A percentile compares a stretch with the other conserved stretches of the same genome.
Conservation (phyloP, 257 asterid species). For the Mentha longifolia region DNA sequence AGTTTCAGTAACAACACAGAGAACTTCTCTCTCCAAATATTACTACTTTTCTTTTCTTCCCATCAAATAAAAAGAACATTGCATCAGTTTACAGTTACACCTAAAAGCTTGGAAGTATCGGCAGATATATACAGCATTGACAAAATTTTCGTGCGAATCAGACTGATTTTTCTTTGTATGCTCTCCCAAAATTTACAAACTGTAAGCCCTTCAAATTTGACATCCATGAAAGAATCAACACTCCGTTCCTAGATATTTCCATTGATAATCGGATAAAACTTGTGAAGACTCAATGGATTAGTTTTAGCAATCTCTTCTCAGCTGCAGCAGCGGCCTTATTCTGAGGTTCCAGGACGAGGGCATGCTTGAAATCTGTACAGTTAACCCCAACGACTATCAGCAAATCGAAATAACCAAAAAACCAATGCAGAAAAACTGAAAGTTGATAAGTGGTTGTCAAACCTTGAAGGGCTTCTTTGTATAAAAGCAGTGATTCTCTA, state of each 20-base stretch:
- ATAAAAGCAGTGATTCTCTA: slow-evolving; percentile 31
- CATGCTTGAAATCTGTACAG: slow-evolving; percentile 83
- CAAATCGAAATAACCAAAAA: background rate
- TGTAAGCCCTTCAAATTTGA: background rate
- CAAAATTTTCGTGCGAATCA: background rate
- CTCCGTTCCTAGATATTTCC: background rate
- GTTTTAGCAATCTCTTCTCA: slow-evolving; percentile 77
- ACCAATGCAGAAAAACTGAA: background rate
- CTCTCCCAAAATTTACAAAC: background rate
- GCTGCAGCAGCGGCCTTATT: slow-evolving; percentile 72
- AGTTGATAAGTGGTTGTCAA: slow-evolving; percentile 14
- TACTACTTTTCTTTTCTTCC: no score
- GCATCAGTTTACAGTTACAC: background rate
- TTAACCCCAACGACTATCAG: background rate
- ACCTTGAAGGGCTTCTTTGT: slow-evolving; percentile 36
- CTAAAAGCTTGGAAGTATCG: background rate
- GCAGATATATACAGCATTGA: background rate
- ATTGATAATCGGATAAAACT: slow-evolving; percentile 3
- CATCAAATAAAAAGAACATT: no score
- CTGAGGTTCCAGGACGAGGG: slow-evolving; percentile 93
- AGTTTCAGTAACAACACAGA: background rate
- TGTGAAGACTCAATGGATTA: slow-evolving; percentile 41
- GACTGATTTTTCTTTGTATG: background rate
- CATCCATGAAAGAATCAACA: background rate
- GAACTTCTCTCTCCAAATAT: background rate